Evolutionary conservation across 2,329 filamentous ascomycete species (phyloP), one percentile per base, ranked within the genome.

Genomic region (Exophiala viscosa): DNA sequence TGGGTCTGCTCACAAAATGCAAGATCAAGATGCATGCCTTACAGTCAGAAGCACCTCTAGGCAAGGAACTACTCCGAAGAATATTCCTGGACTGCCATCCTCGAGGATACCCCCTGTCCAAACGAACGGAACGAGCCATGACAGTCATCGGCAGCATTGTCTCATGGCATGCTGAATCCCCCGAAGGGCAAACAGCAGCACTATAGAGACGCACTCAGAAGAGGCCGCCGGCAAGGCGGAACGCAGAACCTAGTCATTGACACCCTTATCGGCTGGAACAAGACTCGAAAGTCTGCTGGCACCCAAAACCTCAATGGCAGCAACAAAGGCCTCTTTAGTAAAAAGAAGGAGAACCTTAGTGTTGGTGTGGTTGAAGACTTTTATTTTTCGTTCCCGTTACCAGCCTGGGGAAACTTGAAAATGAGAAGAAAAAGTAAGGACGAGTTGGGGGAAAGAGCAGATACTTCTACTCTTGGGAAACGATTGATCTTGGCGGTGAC

Each of bases 51-150:
- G 45, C n/a, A 38, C 50, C 43, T 47, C 50, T 52, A 47, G 50
- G 50, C 44, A 52, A 42, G 44, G 50, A 52, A 48, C 15, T 52
- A 39, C 44, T 48, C 38, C 6, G 33, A 23, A 33, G 28, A 47
- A 39, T 39, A 52, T 52, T 52, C 50, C 44, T 48, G 50, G 39
- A 48, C 9, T 52, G 44, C 50, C 44, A 44, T 52, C 50, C 28
- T 52, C 44, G 28, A 48, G 38, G 18, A 32, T 17, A 52, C 49
- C 43, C 10, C 42, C 20, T 28, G 23, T 28, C 23, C 5, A 28
- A 28, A 28, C 8, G 5, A 28, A 28, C 23, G 5, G 18, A 20
- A 40, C 18, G 15, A 50, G 49, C 49, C 42, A 41, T 11, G 45
- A 38, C 28, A 34, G 28, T 50, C 48, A 20, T 45, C 48, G 18